Percentiles rank a stretch among this genome's conserved stretches.
Evolutionary conservation across 1,284 basidiomycete species (phyloP).

Genomic region (Trichosporon sp.): DNA sequence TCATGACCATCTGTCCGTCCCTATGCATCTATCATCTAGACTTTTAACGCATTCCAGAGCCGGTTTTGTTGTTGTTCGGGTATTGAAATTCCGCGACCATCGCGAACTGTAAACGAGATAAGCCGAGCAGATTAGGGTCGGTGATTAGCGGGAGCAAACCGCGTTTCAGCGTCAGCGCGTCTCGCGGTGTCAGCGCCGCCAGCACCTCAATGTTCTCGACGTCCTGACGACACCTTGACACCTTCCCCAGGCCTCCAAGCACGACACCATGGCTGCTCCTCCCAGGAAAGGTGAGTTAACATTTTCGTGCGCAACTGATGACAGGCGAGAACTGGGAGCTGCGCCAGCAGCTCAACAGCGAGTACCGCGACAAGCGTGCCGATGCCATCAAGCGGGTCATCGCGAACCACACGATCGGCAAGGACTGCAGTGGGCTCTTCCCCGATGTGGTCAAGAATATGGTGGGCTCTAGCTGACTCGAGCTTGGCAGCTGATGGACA

Average conservation of each 20-base stretch:
- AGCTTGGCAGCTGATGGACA: slow-evolving; percentile 17
- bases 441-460: slow-evolving; percentile 99
- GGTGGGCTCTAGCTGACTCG: slow-evolving; percentile 45
- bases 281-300: slow-evolving; percentile 26
- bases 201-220: neutral
- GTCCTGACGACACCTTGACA: neutral
- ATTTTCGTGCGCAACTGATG: neutral
- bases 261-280: slow-evolving; percentile 26
- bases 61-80: neutral
- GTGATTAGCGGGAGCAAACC: slow-evolving; percentile 2
- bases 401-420: slow-evolving; percentile 92
- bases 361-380: slow-evolving; percentile 90
- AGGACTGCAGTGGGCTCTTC: slow-evolving; percentile 94
- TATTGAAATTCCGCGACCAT: neutral
- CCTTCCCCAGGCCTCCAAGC: neutral
- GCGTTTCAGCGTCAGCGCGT: slow-evolving; percentile 7
- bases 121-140: neutral
- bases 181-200: neutral
- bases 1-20: neutral
- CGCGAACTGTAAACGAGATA: neutral
- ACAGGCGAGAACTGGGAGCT: slow-evolving; percentile 88
- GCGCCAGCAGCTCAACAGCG: slow-evolving; percentile 88
- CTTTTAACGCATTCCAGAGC: neutral
- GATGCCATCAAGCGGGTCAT: slow-evolving; percentile 98
- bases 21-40: neutral